Percentiles rank a stretch among this genome's conserved stretches.
These are phyloP conservation scores for Fraxinus dipetala DNA, from an alignment of 305 asterid species.

Conservation along the genomic window DNA sequence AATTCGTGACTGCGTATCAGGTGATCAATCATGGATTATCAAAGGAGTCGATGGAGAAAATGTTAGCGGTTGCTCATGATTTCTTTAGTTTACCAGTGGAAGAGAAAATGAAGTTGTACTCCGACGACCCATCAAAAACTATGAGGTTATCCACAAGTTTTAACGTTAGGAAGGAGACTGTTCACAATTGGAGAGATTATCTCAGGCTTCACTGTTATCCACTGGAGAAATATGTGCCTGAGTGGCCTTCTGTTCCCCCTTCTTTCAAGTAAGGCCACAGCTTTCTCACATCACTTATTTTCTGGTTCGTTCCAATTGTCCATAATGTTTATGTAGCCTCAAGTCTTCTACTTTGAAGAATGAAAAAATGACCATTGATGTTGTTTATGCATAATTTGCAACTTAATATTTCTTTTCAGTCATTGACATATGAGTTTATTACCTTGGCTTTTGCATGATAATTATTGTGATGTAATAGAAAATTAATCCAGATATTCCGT, in stretches of 20 bases:
- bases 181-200: conserved; percentile 24
- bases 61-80: conserved; percentile 53
- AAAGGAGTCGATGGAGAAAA: conserved; percentile 40
- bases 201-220: conserved; percentile 89
- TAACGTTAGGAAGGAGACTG: conserved; percentile 68
- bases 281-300: background rate
- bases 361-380: background rate
- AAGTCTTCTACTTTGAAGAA: background rate
- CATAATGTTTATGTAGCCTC: background rate
- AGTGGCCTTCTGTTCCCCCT: conserved; percentile 86
- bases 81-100: conserved; percentile 67
- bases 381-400: background rate
- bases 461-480: background rate
- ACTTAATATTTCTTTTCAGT: background rate
- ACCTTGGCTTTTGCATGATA: background rate
- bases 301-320: background rate
- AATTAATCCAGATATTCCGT: background rate
- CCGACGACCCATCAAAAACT: conserved; percentile 80
- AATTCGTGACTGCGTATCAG: conserved; percentile 25
- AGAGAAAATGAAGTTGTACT: conserved; percentile 82
- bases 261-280: conserved; percentile 58
- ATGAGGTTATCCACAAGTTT: conserved; percentile 79
- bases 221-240: conserved; percentile 64
- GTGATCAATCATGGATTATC: conserved; percentile 81
- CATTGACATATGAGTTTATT: background rate